These are phyloP conservation scores for Blastobotrys buckinghamii DNA, from an alignment of 1,139 yeast genomes.

Conservation along the genomic window DNA sequence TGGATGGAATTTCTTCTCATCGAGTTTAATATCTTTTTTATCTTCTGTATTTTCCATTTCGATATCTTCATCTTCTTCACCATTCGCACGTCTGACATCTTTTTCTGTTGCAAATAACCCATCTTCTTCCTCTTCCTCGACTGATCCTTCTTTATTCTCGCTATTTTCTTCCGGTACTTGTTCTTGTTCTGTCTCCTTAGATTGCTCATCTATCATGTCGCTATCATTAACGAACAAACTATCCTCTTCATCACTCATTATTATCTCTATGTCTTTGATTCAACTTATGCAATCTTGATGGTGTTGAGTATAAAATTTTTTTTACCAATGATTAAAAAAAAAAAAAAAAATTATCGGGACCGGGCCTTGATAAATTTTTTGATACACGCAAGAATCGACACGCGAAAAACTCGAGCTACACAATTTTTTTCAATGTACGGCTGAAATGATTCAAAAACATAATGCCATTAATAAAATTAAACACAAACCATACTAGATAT, in stretches of 20 bases:
- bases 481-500: too few species aligned
- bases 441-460: too few species aligned
- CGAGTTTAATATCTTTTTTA: neutral
- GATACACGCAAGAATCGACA: too few species aligned
- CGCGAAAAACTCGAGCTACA: too few species aligned
- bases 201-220: conserved; percentile 11
- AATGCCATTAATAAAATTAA: too few species aligned
- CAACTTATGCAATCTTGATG: neutral
- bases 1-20: neutral
- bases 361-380: too few species aligned
- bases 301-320: neutral
- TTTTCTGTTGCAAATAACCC: conserved; percentile 14
- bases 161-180: neutral
- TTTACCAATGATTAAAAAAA: too few species aligned
- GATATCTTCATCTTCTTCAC: conserved; percentile 3
- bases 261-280: neutral
- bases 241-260: conserved; percentile 11
- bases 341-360: too few species aligned
- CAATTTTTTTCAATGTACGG: too few species aligned
- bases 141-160: conserved; percentile 10
- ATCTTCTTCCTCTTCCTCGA: conserved; percentile 7
- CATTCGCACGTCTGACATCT: conserved; percentile 8
- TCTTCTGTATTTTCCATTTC: conserved; percentile 2
- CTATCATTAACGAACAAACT: conserved; percentile 12
- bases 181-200: conserved; percentile 9